phyloP scores from a whole-genome alignment of 2,329 filamentous ascomycete species.

The Fusarium torreyae region DNA sequence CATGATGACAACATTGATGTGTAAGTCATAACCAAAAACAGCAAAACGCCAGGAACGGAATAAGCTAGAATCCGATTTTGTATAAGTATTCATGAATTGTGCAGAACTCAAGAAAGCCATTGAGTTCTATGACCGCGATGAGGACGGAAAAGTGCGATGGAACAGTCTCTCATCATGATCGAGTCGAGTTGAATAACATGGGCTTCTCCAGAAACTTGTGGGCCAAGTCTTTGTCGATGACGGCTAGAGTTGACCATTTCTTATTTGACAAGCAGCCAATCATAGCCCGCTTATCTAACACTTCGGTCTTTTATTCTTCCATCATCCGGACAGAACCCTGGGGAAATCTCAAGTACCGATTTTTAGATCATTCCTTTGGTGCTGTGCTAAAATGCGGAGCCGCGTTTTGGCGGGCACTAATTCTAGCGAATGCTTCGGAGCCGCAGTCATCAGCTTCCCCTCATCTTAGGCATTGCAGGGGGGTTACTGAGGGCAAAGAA shows the following conservation, averaged over 20 bases:
- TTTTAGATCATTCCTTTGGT: background rate
- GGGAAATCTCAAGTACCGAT: conserved; percentile 8
- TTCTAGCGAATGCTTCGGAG: conserved; percentile 39
- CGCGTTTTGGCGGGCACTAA: conserved; percentile 46
- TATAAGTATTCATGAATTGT: background rate
- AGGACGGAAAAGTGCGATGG: conserved; percentile 19
- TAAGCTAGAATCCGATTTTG: conserved; percentile 6
- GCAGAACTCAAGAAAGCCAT: conserved; percentile 3
- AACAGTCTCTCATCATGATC: conserved; percentile 22
- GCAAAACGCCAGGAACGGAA: conserved; percentile 26
- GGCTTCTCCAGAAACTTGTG: conserved; percentile 9
- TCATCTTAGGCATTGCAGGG: conserved; percentile 33
- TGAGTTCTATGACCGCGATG: conserved; percentile 5
- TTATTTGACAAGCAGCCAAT: background rate
- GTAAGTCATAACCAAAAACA: conserved; percentile 26
- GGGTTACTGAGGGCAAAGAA: background rate
- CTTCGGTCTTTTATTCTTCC: conserved; percentile 26
- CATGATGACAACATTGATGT: conserved; percentile 47
- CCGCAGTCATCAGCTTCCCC: conserved; percentile 45
- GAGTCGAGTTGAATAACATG: conserved; percentile 10
- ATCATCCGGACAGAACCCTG: background rate
- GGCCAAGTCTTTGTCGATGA: conserved; percentile 32
- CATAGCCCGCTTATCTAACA: fast-evolving
- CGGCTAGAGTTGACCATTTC: conserved; percentile 15
- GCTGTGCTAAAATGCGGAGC: conserved; percentile 45